A percentile compares a stretch with the other conserved stretches of the same genome.
Evolutionary conservation across 129 eudicot genomes (phyloP).

Genomic region (Scalesia atractyloides): DNA sequence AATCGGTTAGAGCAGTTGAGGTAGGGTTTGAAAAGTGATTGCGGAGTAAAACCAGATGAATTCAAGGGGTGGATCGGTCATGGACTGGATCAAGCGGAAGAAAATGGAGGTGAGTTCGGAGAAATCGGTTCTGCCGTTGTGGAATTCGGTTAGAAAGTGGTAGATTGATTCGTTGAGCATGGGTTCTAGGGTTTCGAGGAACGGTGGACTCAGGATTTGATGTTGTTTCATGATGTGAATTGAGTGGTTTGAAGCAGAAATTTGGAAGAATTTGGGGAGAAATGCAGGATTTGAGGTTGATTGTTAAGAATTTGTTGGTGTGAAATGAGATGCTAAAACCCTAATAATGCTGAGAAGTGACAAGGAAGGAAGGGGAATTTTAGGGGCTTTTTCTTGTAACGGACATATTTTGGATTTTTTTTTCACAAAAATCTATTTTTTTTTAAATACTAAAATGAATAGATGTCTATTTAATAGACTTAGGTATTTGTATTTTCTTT

Average conservation of each 20-base stretch:
- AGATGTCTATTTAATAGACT: too few relatives aligned
- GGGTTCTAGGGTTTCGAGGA: constrained; percentile 33
- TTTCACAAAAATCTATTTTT: neutral
- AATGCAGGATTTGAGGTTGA: too few relatives aligned
- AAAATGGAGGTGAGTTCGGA: constrained; percentile 55
- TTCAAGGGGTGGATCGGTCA: constrained; percentile 77
- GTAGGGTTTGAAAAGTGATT: constrained; percentile 50
- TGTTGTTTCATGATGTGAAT: constrained; percentile 27
- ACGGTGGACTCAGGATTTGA: constrained; percentile 26
- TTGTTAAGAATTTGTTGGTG: constrained; percentile 1
- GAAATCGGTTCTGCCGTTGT: constrained; percentile 51
- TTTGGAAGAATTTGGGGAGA: neutral
- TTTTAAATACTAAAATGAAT: too few relatives aligned
- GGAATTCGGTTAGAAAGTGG: constrained; percentile 51
- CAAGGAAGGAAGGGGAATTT: constrained; percentile 35
- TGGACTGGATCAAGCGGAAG: constrained; percentile 61
- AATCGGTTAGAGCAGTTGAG: constrained; percentile 13
- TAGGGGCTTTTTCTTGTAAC: constrained; percentile 38
- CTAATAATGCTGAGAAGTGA: constrained; percentile 26
- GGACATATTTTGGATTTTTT: constrained; percentile 35
- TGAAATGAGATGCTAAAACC: constrained; percentile 28
- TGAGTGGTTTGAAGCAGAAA: constrained; percentile 3
- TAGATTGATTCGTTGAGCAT: constrained; percentile 65
- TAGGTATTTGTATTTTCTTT: too few relatives aligned
- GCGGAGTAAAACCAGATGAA: constrained; percentile 79